A percentile compares a stretch with the other conserved stretches of the same genome.
Evolutionary conservation across 176 grass and related monocot species (phyloP).

Genomic region (Oryza officinalis): DNA sequence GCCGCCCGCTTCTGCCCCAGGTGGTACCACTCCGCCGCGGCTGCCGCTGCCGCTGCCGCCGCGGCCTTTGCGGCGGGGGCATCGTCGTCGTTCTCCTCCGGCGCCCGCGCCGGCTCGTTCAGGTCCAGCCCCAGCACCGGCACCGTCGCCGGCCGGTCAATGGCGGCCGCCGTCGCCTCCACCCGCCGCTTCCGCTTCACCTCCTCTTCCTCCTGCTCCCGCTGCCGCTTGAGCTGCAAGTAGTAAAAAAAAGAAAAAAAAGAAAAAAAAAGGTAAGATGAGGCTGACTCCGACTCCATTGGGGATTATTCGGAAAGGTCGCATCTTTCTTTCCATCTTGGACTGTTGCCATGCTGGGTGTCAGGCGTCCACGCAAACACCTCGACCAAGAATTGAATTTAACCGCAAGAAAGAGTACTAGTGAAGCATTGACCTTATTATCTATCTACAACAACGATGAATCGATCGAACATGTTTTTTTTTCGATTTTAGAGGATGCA

Average conservation of each 20-base stretch:
- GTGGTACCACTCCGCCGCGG: neutral
- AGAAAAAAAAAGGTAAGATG: neutral
- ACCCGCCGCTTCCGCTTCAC: neutral
- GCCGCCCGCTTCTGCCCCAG: neutral
- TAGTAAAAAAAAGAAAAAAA: neutral
- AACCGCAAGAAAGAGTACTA: conserved; percentile 23
- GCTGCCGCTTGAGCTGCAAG: conserved; percentile 31
- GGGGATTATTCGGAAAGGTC: conserved; percentile 1
- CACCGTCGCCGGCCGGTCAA: neutral
- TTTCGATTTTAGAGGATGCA: neutral
- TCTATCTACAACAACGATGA: neutral
- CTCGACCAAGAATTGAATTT: neutral
- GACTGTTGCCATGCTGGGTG: conserved; percentile 30
- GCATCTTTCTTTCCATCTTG: conserved; percentile 2
- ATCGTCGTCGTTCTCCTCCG: neutral
- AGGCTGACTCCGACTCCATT: conserved; percentile 6
- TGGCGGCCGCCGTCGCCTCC: neutral
- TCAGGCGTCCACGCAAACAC: neutral
- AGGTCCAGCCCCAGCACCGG: conserved; percentile 29
- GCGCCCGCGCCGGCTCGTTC: conserved; percentile 37
- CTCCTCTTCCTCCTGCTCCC: neutral
- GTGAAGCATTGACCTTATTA: neutral
- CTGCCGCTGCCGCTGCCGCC: neutral
- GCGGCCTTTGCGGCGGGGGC: neutral
- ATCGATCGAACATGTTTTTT: neutral